Evolutionary conservation across 2,329 filamentous ascomycete species (phyloP).

Genomic region (Myrmaecium sp.): DNA sequence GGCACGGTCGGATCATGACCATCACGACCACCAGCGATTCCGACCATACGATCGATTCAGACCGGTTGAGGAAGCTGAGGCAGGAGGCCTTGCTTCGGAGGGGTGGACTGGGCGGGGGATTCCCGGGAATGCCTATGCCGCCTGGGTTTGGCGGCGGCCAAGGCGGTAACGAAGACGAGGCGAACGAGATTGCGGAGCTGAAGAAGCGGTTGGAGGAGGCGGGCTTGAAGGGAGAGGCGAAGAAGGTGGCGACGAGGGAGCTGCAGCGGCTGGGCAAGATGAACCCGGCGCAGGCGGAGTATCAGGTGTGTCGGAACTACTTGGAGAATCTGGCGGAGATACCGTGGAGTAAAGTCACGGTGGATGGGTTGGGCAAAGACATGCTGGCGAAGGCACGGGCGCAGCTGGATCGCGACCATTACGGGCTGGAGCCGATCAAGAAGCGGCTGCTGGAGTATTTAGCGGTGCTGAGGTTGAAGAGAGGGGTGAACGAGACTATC

Average conservation of each 20-base stretch:
- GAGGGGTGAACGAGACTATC: slow-evolving; percentile 69
- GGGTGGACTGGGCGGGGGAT: slow-evolving; percentile 9
- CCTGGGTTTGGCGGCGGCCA: slow-evolving; percentile 30
- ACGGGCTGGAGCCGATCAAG: slow-evolving; percentile 93
- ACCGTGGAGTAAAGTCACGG: slow-evolving; percentile 72
- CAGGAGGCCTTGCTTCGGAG: background rate
- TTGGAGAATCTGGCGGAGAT: slow-evolving; percentile 88
- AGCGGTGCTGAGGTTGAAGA: slow-evolving; percentile 89
- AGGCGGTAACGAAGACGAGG: slow-evolving; percentile 55
- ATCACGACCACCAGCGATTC: slow-evolving; percentile 44
- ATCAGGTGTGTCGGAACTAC: slow-evolving; percentile 84
- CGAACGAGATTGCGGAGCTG: slow-evolving; percentile 79
- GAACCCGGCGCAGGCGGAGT: slow-evolving; percentile 90
- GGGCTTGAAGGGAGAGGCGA: slow-evolving; percentile 64
- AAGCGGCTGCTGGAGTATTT: slow-evolving; percentile 90
- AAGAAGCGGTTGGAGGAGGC: slow-evolving; percentile 75
- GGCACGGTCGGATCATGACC: slow-evolving; percentile 70
- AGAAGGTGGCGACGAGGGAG: slow-evolving; percentile 82
- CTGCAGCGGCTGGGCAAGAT: slow-evolving; percentile 81
- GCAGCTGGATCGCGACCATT: slow-evolving; percentile 91
- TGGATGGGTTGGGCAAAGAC: slow-evolving; percentile 68
- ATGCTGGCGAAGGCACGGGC: slow-evolving; percentile 66
- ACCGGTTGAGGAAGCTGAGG: slow-evolving; percentile 10
- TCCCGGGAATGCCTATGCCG: slow-evolving; percentile 21
- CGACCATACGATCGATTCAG: slow-evolving; percentile 22